phyloP scores from a whole-genome alignment of 2,329 filamentous ascomycete genomes.

The Aspergillus sp. region DNA sequence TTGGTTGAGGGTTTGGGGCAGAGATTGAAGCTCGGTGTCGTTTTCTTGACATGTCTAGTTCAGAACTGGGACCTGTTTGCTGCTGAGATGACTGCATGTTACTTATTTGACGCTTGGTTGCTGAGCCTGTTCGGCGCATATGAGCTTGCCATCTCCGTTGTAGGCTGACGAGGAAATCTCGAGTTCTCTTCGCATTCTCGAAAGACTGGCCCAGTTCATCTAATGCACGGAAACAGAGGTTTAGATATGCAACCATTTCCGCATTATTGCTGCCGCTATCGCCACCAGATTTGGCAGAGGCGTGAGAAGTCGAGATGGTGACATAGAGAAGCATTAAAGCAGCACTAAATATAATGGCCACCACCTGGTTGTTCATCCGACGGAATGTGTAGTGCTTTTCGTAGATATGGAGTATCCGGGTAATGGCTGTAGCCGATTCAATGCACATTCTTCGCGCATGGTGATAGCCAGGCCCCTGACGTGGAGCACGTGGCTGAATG shows the following conservation, averaged over 20 bases:
- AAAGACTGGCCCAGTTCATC: conserved; percentile 38
- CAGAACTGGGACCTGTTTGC: conserved; percentile 1
- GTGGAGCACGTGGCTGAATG: conserved; percentile 36
- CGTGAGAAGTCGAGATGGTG: conserved; percentile 28
- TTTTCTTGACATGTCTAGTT: conserved; percentile 15
- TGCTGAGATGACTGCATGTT: conserved; percentile 11
- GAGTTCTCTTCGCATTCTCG: conserved; percentile 36
- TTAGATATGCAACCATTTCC: conserved; percentile 33
- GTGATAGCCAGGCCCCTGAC: conserved; percentile 39
- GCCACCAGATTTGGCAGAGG: conserved; percentile 9
- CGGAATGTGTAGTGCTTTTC: conserved; percentile 39
- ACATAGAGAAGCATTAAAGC: conserved; percentile 37
- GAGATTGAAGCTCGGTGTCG: conserved; percentile 14
- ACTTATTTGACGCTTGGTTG: conserved; percentile 25
- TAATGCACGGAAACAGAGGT: conserved; percentile 38
- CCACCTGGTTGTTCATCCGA: conserved; percentile 40
- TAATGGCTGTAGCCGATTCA: conserved; percentile 36
- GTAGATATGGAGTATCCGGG: conserved; percentile 37
- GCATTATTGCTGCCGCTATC: conserved; percentile 18
- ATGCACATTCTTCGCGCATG: conserved; percentile 42
- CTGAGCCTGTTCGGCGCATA: conserved; percentile 26
- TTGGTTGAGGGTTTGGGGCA: background rate
- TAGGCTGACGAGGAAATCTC: conserved; percentile 33
- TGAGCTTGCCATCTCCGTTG: conserved; percentile 36
- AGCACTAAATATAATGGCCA: conserved; percentile 42